These are phyloP conservation scores for Nectriaceae sp. DNA, from an alignment of 2,329 filamentous ascomycete species.

Conservation along the genomic window DNA sequence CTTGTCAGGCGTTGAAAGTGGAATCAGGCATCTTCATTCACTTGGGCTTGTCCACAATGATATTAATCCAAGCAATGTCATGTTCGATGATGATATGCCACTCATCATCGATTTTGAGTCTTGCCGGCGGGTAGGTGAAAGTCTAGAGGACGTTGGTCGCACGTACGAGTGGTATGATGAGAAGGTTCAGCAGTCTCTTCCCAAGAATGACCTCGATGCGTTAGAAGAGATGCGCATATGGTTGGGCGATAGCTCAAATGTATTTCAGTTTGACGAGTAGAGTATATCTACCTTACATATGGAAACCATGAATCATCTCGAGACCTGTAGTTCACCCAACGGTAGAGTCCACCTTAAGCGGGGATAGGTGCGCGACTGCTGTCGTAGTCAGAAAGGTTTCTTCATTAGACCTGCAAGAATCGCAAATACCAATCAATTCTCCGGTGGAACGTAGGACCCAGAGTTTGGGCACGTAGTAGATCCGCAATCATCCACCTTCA, in stretches of 20 bases:
- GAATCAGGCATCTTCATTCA: constrained; percentile 35
- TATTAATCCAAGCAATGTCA: constrained; percentile 37
- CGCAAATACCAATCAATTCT: background rate
- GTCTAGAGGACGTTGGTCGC: constrained; percentile 7
- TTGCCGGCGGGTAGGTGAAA: constrained; percentile 20
- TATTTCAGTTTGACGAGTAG: constrained; percentile 7
- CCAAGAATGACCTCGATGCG: constrained; percentile 11
- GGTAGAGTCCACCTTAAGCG: background rate
- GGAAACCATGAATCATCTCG: background rate
- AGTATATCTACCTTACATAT: background rate
- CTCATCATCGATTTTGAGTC: constrained; percentile 40
- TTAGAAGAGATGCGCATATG: constrained; percentile 10
- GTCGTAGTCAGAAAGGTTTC: background rate
- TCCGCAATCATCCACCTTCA: background rate
- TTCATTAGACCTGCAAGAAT: too few relatives aligned
- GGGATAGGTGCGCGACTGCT: background rate
- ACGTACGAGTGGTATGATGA: constrained; percentile 13
- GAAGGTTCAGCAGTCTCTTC: constrained; percentile 1
- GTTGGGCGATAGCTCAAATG: constrained; percentile 6
- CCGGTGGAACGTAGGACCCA: background rate
- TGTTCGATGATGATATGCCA: constrained; percentile 33
- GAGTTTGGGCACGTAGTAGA: background rate
- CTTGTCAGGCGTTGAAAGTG: constrained; percentile 17
- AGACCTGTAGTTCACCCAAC: background rate
- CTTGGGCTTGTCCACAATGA: constrained; percentile 39